A percentile compares a stretch with the other conserved stretches of the same genome.
Conservation (phyloP, 2,329 filamentous ascomycete genomes). For the Botryosphaeria dothidea region DNA sequence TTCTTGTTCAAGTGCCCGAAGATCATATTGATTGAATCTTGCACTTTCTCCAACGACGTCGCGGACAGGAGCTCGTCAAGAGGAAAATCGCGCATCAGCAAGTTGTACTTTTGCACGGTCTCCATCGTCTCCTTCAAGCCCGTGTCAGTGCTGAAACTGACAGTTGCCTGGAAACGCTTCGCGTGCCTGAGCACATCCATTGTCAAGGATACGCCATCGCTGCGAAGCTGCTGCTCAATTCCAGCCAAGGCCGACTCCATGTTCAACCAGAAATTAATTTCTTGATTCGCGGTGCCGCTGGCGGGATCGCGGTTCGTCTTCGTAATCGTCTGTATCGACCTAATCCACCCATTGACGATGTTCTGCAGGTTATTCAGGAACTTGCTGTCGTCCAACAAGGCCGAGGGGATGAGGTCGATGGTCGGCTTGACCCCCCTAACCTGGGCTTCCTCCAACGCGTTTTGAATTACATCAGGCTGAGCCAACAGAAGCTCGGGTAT, state of each 20-base stretch:
- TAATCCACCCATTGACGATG: constrained; percentile 97
- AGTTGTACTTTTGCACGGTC: constrained; percentile 96
- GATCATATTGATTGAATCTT: constrained; percentile 85
- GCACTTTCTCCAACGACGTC: constrained; percentile 82
- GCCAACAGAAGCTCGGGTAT: constrained; percentile 89
- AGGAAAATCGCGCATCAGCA: constrained; percentile 97
- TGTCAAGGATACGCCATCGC: constrained; percentile 86
- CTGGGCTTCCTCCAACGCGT: constrained; percentile 76
- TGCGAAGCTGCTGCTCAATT: constrained; percentile 84
- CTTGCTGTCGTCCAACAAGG: constrained; percentile 80
- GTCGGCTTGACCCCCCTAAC: constrained; percentile 67
- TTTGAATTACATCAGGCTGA: constrained; percentile 86
- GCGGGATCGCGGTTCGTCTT: constrained; percentile 86
- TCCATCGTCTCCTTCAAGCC: constrained; percentile 95
- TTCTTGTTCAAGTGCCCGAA: constrained; percentile 98
- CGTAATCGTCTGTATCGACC: constrained; percentile 94
- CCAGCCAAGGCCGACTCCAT: constrained; percentile 93
- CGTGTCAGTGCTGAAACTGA: constrained; percentile 95
- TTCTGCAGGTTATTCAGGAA: constrained; percentile 94
- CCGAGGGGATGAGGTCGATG: constrained; percentile 73
- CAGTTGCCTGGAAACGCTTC: constrained; percentile 95
- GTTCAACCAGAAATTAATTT: constrained; percentile 98
- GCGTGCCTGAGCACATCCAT: constrained; percentile 94
- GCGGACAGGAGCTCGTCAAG: constrained; percentile 92
- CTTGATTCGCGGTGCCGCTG: constrained; percentile 82